Base-by-base conservation (phyloP, 345 rosid species). In the Bruguiera gymnorhiza region DNA sequence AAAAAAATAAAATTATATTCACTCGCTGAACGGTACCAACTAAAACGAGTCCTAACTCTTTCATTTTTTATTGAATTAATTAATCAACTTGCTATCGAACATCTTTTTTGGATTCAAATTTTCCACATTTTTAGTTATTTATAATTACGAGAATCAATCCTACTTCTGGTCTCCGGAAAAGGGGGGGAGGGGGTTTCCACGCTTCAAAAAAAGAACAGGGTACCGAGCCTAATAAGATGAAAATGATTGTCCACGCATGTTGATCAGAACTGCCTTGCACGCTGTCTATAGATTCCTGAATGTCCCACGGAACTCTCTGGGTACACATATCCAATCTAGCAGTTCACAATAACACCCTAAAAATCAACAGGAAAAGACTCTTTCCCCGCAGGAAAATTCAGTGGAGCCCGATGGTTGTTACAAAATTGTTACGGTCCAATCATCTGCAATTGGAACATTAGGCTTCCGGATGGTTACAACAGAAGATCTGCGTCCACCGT, bases 381-480 rank as follows among this genome's bases (percentile, higher is more conserved):
- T 50, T 32, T 29, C 46, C 59, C 15, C 29, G 37, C 16, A 2
- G 3, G 18, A 4, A 19, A 46, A 54, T 32, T 61, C 36, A 24
- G 27, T 62, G 19, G 31, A 68, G 66, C 36, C 52, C 62, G 34
- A 57, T 8, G 39, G 64, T 65, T 62, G 68, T 88, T 76, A 88
- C 80, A 88, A 69, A 77, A 90, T 68, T 83, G 84, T 83, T 8
- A 96, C 65, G 32, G 90, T 84, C 99, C 99, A 96, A 71, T 92
- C 91, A 58, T 86, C 94, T 21, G 85, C 76, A 56, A 96, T 85
- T 43, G 80, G 81, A 34, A 90, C 96, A 65, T 85, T 86, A 39
- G 99, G 98, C 76, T 90, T 92, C 58, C 98, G 86, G 43, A 96
- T 75, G 54, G 98, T 96, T 70, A 83, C 75, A 19, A 79, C 85